Evolutionary conservation across 2,329 filamentous ascomycete species (phyloP).

Genomic region (Waltergamsia citrina): DNA sequence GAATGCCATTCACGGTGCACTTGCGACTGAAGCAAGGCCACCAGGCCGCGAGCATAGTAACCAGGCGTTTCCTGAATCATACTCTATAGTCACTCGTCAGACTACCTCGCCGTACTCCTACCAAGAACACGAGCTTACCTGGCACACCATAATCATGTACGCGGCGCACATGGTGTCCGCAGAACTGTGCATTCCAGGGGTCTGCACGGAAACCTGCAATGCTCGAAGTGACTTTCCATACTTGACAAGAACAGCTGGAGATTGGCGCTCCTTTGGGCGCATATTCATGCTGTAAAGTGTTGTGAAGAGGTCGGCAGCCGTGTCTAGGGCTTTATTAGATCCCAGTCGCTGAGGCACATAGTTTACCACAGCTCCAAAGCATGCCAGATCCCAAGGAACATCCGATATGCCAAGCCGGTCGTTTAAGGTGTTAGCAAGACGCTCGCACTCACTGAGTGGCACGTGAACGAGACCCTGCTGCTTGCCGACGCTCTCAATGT

Average conservation of each 20-base stretch:
- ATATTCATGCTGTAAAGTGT: neutral
- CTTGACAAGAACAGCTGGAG: constrained; percentile 1
- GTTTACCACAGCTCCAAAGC: neutral
- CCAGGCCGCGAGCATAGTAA: neutral
- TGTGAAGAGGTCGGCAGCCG: neutral
- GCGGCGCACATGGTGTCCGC: constrained; percentile 1
- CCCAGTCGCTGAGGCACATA: neutral
- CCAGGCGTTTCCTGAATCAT: too few species aligned
- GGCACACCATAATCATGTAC: constrained; percentile 1
- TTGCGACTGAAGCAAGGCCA: neutral
- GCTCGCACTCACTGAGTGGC: neutral
- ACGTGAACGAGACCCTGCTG: neutral
- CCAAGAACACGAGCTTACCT: neutral
- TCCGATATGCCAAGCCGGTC: constrained; percentile 1
- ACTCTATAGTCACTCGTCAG: too few species aligned
- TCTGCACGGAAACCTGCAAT: neutral
- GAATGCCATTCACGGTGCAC: neutral
- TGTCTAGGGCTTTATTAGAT: neutral
- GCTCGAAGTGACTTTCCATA: neutral
- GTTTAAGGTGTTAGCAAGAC: neutral
- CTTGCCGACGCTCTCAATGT: neutral
- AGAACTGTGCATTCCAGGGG: neutral
- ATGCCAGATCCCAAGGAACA: neutral
- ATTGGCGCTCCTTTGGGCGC: neutral
- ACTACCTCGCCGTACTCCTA: too few species aligned